Percentiles rank a stretch among this genome's conserved stretches.
These are phyloP conservation scores for Lepidium didymum DNA, from an alignment of 345 rosid species.

Conservation along the genomic window DNA sequence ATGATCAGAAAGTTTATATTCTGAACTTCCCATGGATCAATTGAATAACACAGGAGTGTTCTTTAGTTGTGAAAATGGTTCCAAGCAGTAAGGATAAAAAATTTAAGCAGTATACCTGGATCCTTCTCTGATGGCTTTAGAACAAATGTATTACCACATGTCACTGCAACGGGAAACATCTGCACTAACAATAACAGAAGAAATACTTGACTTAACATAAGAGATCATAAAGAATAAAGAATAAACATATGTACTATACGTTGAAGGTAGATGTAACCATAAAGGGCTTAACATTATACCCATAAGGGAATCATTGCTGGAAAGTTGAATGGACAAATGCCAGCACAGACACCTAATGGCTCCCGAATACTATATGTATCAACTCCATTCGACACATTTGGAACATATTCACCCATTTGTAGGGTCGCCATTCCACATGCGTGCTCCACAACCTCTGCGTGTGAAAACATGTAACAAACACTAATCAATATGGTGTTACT, in stretches of 20 bases:
- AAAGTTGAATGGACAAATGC: slow-evolving; percentile 96
- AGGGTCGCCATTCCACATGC: slow-evolving; percentile 95
- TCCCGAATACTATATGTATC: slow-evolving; percentile 91
- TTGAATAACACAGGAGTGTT: background rate
- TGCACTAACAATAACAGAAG: slow-evolving; percentile 33
- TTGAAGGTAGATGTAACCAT: background rate
- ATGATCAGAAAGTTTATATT: background rate
- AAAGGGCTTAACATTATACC: slow-evolving; percentile 35
- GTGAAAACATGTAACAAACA: background rate
- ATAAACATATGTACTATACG: background rate
- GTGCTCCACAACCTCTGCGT: slow-evolving; percentile 95
- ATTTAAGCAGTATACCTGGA: slow-evolving; percentile 47
- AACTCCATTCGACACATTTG: slow-evolving; percentile 84
- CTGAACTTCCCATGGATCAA: background rate
- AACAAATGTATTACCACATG: slow-evolving; percentile 91
- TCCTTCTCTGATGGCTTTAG: slow-evolving; percentile 98
- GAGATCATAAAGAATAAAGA: background rate
- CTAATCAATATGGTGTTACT: background rate
- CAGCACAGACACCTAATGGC: slow-evolving; percentile 98
- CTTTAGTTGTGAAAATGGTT: background rate
- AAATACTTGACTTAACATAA: background rate
- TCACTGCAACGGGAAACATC: slow-evolving; percentile 95
- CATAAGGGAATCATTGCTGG: slow-evolving; percentile 99
- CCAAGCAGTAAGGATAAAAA: background rate
- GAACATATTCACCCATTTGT: slow-evolving; percentile 93